These are phyloP conservation scores for Penicillium oxalicum DNA, from an alignment of 2,329 filamentous ascomycete genomes.

Conservation along the genomic window DNA sequence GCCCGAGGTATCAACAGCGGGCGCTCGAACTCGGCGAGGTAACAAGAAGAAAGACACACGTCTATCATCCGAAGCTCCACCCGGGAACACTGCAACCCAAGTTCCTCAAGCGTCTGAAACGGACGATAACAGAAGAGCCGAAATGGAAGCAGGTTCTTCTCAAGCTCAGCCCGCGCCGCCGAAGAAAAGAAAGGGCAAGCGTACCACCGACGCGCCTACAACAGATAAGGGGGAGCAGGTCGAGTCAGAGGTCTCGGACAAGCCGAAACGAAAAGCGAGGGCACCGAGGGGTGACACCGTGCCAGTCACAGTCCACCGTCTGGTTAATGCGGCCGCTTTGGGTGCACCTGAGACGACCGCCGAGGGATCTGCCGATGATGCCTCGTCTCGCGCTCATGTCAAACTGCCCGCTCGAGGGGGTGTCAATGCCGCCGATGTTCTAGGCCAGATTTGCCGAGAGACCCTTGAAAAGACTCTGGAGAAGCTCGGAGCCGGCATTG, in stretches of 20 bases:
- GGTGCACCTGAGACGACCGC: conserved; percentile 14
- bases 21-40: neutral
- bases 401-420: conserved; percentile 38
- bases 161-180: conserved; percentile 7
- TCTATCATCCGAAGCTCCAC: conserved; percentile 7
- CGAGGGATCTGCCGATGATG: conserved; percentile 21
- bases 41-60: conserved; percentile 8
- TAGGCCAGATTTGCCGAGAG: conserved; percentile 47
- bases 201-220: conserved; percentile 2
- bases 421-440: conserved; percentile 49
- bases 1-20: conserved; percentile 1
- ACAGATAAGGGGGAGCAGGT: conserved; percentile 7
- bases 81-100: conserved; percentile 4
- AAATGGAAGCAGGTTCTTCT: conserved; percentile 8
- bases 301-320: conserved; percentile 38
- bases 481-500: conserved; percentile 38
- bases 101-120: conserved; percentile 4
- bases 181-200: conserved; percentile 2
- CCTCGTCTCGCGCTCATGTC: conserved; percentile 26
- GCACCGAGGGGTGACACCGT: conserved; percentile 34
- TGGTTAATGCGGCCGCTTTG: conserved; percentile 31
- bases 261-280: conserved; percentile 20
- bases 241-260: conserved; percentile 4
- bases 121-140: neutral
- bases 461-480: conserved; percentile 43